A percentile compares a stretch with the other conserved stretches of the same genome.
Conservation (phyloP, 345 rosid genomes). For the Chamaenerion angustifolium region DNA sequence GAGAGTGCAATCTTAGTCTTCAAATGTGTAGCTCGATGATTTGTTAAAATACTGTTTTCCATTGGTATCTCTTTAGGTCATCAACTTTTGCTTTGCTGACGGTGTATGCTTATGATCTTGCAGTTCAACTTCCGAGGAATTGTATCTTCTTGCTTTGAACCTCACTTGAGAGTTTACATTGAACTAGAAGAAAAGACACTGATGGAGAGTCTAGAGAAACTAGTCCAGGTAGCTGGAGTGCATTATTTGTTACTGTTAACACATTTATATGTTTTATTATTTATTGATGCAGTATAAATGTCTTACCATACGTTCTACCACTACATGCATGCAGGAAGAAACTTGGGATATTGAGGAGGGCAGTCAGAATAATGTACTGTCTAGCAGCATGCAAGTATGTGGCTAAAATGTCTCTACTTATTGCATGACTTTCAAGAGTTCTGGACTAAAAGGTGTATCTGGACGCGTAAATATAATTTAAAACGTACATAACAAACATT, state of each 20-base stretch:
- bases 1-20: too few relatives aligned
- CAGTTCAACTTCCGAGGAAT: too few relatives aligned
- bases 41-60: neutral
- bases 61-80: slow-evolving; percentile 2
- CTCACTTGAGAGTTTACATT: too few relatives aligned
- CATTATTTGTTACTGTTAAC: neutral
- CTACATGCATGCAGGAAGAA: slow-evolving; percentile 60
- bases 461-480: too few relatives aligned
- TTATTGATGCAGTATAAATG: too few relatives aligned
- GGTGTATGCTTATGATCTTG: too few relatives aligned
- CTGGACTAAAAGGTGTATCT: neutral
- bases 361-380: slow-evolving; percentile 80
- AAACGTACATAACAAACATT: too few relatives aligned
- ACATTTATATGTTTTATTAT: too few relatives aligned
- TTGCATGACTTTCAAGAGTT: neutral
- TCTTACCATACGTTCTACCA: slow-evolving; percentile 12
- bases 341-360: slow-evolving; percentile 97
- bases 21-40: too few relatives aligned
- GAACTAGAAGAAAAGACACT: too few relatives aligned
- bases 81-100: neutral
- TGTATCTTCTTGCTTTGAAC: too few relatives aligned
- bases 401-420: neutral
- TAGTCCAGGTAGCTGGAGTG: slow-evolving; percentile 57
- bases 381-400: slow-evolving; percentile 91
- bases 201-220: too few relatives aligned